These are phyloP conservation scores for Rubroshorea leprosula DNA, from an alignment of 345 rosid genomes.

Conservation along the genomic window DNA sequence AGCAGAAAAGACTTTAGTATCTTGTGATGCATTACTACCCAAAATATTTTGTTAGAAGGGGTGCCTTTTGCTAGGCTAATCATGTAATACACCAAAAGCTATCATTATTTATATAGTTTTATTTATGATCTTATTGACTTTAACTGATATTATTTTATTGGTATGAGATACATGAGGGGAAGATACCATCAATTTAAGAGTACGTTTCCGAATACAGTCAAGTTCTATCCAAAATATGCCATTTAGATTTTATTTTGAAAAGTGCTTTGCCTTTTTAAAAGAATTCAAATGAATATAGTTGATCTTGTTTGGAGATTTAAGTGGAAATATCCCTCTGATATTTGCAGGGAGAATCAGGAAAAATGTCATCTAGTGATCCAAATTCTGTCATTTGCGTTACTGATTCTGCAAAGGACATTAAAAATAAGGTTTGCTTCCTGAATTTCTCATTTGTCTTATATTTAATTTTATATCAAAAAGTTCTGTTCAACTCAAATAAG, in stretches of 20 bases:
- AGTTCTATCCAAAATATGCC: constrained; percentile 7
- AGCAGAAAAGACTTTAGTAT: background rate
- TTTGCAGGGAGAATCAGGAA: constrained; percentile 84
- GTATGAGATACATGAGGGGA: background rate
- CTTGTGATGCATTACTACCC: background rate
- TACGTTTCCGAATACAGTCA: background rate
- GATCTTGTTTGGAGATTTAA: background rate
- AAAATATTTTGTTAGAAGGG: background rate
- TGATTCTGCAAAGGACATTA: constrained; percentile 72
- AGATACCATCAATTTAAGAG: background rate
- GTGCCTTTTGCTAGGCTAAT: background rate
- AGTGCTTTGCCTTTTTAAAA: background rate
- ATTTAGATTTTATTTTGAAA: background rate
- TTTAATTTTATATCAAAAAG: background rate
- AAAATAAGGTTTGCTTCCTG: constrained; percentile 54
- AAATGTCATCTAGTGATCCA: constrained; percentile 98
- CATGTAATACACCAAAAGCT: background rate
- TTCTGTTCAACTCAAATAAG: background rate
- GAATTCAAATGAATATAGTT: too few relatives aligned
- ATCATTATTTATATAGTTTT: too few relatives aligned
- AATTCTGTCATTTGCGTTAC: constrained; percentile 93
- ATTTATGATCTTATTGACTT: background rate
- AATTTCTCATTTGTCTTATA: background rate
- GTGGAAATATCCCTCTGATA: background rate
- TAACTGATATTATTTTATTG: background rate